phyloP scores from a whole-genome alignment of 805 yeast genomes.

The Saturnispora sekii region DNA sequence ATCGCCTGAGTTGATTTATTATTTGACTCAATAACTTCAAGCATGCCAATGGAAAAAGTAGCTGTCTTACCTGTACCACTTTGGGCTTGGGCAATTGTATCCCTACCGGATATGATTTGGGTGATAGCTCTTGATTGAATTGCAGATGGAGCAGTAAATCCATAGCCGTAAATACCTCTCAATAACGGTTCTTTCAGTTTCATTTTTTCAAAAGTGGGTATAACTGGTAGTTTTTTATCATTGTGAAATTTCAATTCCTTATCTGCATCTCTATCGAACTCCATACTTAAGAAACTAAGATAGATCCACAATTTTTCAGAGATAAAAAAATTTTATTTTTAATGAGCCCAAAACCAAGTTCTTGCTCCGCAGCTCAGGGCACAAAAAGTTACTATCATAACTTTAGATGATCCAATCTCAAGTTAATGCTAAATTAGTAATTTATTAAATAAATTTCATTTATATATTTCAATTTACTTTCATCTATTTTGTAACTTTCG shows the following conservation, averaged over 20 bases:
- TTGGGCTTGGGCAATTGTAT: constrained; percentile 97
- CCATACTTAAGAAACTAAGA: constrained; percentile 28
- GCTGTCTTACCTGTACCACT: constrained; percentile 99
- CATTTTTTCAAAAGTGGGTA: constrained; percentile 64
- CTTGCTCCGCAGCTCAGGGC: background rate
- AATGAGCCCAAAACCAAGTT: background rate
- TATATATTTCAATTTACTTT: no score
- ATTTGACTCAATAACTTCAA: constrained; percentile 73
- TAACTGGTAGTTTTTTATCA: constrained; percentile 33
- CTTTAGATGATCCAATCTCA: no score
- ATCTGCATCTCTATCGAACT: constrained; percentile 53
- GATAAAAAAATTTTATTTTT: background rate
- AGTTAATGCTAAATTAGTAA: no score
- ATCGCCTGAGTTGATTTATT: constrained; percentile 76
- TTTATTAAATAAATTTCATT: no score
- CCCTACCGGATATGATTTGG: constrained; percentile 91
- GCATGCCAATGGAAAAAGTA: constrained; percentile 88
- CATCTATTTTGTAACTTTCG: no score
- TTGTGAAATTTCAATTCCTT: constrained; percentile 51
- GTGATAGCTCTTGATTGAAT: constrained; percentile 96
- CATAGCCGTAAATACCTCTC: constrained; percentile 77
- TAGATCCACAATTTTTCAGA: background rate
- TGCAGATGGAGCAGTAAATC: constrained; percentile 94
- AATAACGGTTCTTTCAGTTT: constrained; percentile 64
- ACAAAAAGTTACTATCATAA: no score